Base-by-base conservation (phyloP, 2,329 filamentous ascomycete genomes). In the Colletotrichum camelliae region DNA sequence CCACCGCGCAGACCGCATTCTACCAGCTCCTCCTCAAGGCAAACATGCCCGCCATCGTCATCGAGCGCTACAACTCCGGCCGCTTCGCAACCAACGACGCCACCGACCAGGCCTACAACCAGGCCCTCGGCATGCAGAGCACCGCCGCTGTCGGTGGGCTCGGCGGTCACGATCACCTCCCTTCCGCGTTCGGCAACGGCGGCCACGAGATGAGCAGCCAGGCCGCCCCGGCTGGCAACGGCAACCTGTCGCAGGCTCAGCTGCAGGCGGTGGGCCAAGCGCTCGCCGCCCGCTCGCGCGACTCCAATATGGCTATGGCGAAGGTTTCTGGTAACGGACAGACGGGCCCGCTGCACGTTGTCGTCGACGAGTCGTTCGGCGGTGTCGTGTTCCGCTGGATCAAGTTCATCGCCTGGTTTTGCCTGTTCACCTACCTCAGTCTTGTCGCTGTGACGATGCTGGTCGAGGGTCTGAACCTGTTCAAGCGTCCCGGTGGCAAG, bases 21-120 rank as follows among this genome's bases (percentile, higher is more conserved):
- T 99, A 99, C 83, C 94, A 96, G 82, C 93, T 96, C 61, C 91
- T 99, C 16, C 89, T 98, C 71, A 94, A 94, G 82, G 96, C 96
- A 67, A 97, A 97, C 81, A 96, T 98, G 94, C 95, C 96, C 21
- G 94, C 96, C 67, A 98, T 99, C 77, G 88, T 99, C 72, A 91
- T 98, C 75, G 96, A 98, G 85, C 91, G 97, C 81, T 97, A 98
- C 84, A 93, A 96, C 82, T 96, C 94, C 18, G 94, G 94, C 77
- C 92, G 94, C 71, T 99, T 96, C 83, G 96, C 96, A 13, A 92
- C 92, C 24, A 98, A 96, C 82, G 84, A 92, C 18, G 91, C 92
- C 15, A 94, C 94, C n/a, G 95, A 97, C 73, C 90, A 93, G 62
- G 91, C 94, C 29, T 98, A 98, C 84, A 89, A 93, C 67, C 93